Conservation (phyloP, 352 stramenopile genomes). For the Peronospora farinosa region DNA sequence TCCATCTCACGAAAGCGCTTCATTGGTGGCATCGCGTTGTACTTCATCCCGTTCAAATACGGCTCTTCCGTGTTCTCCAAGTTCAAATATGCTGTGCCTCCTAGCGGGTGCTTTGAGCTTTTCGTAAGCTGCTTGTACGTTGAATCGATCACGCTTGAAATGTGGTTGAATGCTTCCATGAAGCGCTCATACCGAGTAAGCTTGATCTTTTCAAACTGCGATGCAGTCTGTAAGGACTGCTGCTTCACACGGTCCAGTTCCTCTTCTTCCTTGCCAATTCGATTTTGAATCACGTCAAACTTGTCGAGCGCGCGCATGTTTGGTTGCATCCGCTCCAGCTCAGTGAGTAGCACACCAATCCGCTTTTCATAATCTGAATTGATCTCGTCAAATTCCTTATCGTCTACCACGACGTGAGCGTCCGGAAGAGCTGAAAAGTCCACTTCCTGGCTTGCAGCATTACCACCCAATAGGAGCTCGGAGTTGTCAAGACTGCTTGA, state of each 20-base stretch:
- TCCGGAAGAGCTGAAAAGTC: conserved; percentile 88
- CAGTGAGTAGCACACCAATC: conserved; percentile 56
- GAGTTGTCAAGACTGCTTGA: conserved; percentile 25
- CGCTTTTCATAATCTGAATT: conserved; percentile 56
- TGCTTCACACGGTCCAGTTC: conserved; percentile 72
- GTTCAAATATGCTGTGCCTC: conserved; percentile 76
- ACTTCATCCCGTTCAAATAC: conserved; percentile 98
- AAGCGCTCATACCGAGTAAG: conserved; percentile 71
- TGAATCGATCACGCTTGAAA: conserved; percentile 89
- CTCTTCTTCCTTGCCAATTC: conserved; percentile 74
- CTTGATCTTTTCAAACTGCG: conserved; percentile 78
- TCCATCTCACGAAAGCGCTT: conserved; percentile 99
- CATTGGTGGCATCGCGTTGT: conserved; percentile 99
- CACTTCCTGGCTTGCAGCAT: conserved; percentile 55
- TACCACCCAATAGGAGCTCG: conserved; percentile 44
- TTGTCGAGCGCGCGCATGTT: conserved; percentile 95
- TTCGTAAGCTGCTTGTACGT: conserved; percentile 98
- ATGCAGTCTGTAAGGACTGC: conserved; percentile 46
- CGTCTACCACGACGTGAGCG: conserved; percentile 55
- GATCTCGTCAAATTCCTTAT: conserved; percentile 87
- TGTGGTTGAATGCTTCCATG: conserved; percentile 92
- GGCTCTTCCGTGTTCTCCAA: conserved; percentile 91
- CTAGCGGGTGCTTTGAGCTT: conserved; percentile 94
- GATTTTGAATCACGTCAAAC: conserved; percentile 77
- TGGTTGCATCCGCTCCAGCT: conserved; percentile 93